Evolutionary conservation across 176 grass and related monocot species (phyloP), one percentile per base, ranked within the genome.

Genomic region (Puya raimondii): DNA sequence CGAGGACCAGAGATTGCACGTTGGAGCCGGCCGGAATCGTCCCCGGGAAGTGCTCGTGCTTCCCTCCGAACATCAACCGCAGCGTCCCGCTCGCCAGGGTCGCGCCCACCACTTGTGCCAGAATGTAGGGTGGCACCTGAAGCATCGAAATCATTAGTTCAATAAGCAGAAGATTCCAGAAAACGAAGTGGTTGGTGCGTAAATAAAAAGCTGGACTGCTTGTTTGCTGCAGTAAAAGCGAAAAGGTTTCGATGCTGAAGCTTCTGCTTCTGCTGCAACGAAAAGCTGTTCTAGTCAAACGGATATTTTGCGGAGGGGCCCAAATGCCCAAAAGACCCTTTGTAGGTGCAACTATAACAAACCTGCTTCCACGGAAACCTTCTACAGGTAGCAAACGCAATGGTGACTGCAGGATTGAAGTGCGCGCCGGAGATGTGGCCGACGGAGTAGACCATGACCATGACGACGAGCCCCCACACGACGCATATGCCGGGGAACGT

Each of bases 301-400:
- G n/a, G 29, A 33, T 33, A 33, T 33, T 33, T 33, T 33, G 29
- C 3, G 29, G 29, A 33, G 3, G 29, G 5, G 29, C 29, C 29
- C 29, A 33, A 33, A 26, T 26, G 25, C 25, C 25, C 25, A 26
- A 26, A 1, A 26, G 25, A 26, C 25, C 25, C 2, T 26, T 26
- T 26, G 25, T 26, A 26, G 25, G 25, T 26, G 2, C 33, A 42
- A 42, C 33, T 42, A 57, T 57, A n/a, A 57, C n/a, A 57, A 17
- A 88, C 91, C 91, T 90, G 84, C 74, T 90, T 88, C 94, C 94
- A 97, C 11, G 87, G 89, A 68, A 93, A 86, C 65, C 89, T 88
- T 3, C 82, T 53, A 1, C 86, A 90, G 11, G 84, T 73, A 53
- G 94, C 94, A 22, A 97, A 93, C 51, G 94, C 84, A 69, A 97